phyloP scores from a whole-genome alignment of 495 filamentous ascomycete species.

The Hypoxylon subgilvum region DNA sequence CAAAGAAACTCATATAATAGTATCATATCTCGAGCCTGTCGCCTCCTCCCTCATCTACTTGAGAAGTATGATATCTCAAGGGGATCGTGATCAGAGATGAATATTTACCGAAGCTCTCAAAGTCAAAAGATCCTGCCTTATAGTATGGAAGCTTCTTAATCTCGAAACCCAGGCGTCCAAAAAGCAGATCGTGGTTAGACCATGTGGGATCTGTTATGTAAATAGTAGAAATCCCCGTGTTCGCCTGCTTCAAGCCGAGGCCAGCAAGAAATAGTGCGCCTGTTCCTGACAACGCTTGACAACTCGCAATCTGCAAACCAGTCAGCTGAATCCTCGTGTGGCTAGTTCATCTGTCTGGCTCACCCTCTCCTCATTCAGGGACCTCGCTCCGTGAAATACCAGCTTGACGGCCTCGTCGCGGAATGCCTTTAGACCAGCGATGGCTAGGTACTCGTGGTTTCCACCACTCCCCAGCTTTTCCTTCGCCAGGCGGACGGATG shows the following conservation, averaged over 20 bases:
- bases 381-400: background rate
- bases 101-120: constrained; percentile 13
- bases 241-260: constrained; percentile 71
- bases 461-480: constrained; percentile 45
- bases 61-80: no score
- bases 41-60: no score
- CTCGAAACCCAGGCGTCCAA: constrained; percentile 39
- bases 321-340: background rate
- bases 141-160: constrained; percentile 50
- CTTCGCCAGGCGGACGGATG: constrained; percentile 55
- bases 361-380: constrained; percentile 1
- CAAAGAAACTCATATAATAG: no score
- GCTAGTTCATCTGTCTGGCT: background rate
- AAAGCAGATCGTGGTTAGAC: constrained; percentile 88
- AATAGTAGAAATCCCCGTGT: constrained; percentile 60
- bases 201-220: constrained; percentile 84
- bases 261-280: constrained; percentile 76
- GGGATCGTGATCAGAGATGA: no score
- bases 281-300: constrained; percentile 75
- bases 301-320: constrained; percentile 2
- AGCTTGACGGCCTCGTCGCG: constrained; percentile 16
- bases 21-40: no score
- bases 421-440: constrained; percentile 42
- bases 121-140: constrained; percentile 42
- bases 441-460: constrained; percentile 49